Percentiles rank a stretch among this genome's conserved stretches.
Conservation (phyloP, 2,329 filamentous ascomycete genomes). For the Dactylellina parvicollis region DNA sequence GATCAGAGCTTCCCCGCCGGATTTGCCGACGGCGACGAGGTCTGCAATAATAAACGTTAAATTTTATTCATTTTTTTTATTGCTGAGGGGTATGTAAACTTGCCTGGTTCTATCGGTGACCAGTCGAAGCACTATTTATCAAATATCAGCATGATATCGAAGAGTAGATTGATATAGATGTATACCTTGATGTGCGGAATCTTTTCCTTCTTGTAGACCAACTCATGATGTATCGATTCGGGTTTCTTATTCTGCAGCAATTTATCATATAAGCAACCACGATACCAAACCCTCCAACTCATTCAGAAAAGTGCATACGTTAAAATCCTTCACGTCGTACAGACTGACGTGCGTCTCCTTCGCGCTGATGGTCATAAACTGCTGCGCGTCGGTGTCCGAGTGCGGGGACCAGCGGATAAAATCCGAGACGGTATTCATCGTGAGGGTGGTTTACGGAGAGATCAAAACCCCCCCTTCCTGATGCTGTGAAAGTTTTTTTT, state of each 20-base stretch:
- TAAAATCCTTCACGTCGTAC: conserved; percentile 63
- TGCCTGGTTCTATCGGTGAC: conserved; percentile 64
- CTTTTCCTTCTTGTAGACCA: conserved; percentile 62
- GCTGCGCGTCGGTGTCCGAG: conserved; percentile 62
- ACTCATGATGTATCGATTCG: conserved; percentile 41
- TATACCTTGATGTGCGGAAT: conserved; percentile 66
- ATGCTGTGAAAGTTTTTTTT: too few relatives aligned
- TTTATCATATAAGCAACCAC: conserved; percentile 24
- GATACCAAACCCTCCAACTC: too few relatives aligned
- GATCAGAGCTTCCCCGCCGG: conserved; percentile 78
- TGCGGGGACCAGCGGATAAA: conserved; percentile 67
- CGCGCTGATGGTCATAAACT: conserved; percentile 67
- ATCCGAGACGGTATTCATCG: conserved; percentile 64
- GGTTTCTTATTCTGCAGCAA: conserved; percentile 35
- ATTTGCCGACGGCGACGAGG: conserved; percentile 78
- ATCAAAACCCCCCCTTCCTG: too few relatives aligned
- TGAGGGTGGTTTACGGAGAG: too few relatives aligned
- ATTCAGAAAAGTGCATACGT: conserved; percentile 62
- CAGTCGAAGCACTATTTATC: conserved; percentile 66
- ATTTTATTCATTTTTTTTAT: background rate
- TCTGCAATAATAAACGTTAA: conserved; percentile 68
- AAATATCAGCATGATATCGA: background rate
- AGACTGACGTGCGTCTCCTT: conserved; percentile 65
- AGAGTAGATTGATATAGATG: background rate
- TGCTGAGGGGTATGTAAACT: background rate